Conservation (phyloP, 1,284 basidiomycete species). For the Irpex lacteus region DNA sequence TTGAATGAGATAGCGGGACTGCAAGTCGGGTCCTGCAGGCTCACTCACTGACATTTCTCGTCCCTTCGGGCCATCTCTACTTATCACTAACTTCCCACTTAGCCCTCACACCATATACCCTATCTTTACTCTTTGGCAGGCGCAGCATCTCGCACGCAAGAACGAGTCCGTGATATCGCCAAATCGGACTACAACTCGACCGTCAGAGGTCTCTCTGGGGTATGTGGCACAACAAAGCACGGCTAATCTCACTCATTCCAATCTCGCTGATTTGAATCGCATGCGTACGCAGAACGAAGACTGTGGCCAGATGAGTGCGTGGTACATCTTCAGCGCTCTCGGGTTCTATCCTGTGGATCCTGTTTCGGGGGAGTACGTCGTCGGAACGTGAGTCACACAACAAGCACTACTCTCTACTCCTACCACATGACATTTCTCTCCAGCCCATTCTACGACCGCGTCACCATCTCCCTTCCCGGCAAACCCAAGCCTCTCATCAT, state of each 20-base stretch:
- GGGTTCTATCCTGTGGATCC: constrained; percentile 89
- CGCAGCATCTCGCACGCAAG: constrained; percentile 67
- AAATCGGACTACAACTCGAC: constrained; percentile 64
- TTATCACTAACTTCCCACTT: background rate
- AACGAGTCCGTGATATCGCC: constrained; percentile 66
- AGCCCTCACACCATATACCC: constrained; percentile 82
- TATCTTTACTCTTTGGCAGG: constrained; percentile 77
- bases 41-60: too few relatives aligned
- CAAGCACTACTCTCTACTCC: too few relatives aligned
- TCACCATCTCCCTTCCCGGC: constrained; percentile 54
- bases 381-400: constrained; percentile 62
- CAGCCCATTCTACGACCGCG: constrained; percentile 68
- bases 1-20: too few relatives aligned
- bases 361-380: constrained; percentile 68
- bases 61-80: background rate
- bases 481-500: constrained; percentile 43
- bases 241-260: background rate
- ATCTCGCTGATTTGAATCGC: background rate
- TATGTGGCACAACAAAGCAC: constrained; percentile 27
- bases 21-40: too few relatives aligned
- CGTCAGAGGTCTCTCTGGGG: constrained; percentile 66
- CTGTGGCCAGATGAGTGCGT: constrained; percentile 87
- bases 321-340: constrained; percentile 81
- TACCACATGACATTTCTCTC: background rate
- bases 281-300: constrained; percentile 67